phyloP scores from a whole-genome alignment of 2,329 filamentous ascomycete genomes.

The Daldinia eschscholtzii region DNA sequence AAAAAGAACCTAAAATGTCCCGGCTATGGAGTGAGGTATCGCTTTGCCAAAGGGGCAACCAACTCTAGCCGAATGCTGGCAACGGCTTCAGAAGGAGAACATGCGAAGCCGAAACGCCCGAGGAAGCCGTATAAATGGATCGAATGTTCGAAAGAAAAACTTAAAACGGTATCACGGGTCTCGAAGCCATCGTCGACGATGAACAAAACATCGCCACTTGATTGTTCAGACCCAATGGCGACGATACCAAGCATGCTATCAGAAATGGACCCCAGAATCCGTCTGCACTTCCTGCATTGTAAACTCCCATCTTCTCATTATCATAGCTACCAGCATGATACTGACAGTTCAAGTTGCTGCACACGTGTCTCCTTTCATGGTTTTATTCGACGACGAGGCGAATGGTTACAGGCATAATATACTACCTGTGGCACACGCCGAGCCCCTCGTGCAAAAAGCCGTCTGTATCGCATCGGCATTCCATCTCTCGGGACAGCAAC shows the following conservation, averaged over 20 bases:
- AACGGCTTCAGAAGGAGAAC: conserved; percentile 3
- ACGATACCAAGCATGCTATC: conserved; percentile 17
- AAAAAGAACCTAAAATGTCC: conserved; percentile 32
- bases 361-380: conserved; percentile 28
- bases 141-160: conserved; percentile 13
- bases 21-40: conserved; percentile 30
- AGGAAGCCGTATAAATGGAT: conserved; percentile 25
- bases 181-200: neutral
- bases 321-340: neutral
- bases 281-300: conserved; percentile 26
- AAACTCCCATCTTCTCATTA: neutral
- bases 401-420: conserved; percentile 29
- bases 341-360: conserved; percentile 21
- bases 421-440: conserved; percentile 22
- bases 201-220: neutral
- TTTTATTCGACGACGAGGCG: conserved; percentile 27
- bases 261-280: conserved; percentile 29
- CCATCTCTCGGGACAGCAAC: conserved; percentile 18
- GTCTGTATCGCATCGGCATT: conserved; percentile 31
- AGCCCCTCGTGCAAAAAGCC: conserved; percentile 22
- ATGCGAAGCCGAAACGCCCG: conserved; percentile 2
- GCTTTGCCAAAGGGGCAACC: conserved; percentile 27
- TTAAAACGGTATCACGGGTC: neutral
- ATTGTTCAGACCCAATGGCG: neutral
- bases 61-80: conserved; percentile 14